Base-by-base conservation (phyloP, 345 rosid genomes). In the Clarkia xantiana region DNA sequence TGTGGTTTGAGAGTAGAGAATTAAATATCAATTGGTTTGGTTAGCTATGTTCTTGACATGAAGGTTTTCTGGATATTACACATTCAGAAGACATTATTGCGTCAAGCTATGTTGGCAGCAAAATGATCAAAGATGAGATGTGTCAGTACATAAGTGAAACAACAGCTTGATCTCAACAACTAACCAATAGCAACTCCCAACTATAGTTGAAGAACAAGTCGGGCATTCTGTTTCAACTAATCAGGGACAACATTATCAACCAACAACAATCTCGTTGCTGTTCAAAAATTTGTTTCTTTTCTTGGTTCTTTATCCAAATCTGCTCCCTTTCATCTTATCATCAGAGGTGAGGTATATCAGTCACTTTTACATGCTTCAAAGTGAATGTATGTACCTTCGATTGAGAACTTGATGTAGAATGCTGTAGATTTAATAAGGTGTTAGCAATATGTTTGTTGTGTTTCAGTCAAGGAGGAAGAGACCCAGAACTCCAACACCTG, bases 401-500 rank as follows among this genome's bases (percentile, higher is more conserved):
- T 29, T 29, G 9, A 29, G 36, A 29, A 29, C 36, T 29, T 29
- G 36, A 29, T 22, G 36, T 4, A 29, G 36, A 29, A 7, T 29
- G 36, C 8, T 5, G 4, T 29, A 29, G 7, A 29, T 29, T 29
- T 29, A 29, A 5, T 29, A 29, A 29, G 36, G 7, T 29, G 9
- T 3, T 29, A 29, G 36, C 36, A 29, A 60, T 56, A 52, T 54
- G 3, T 54, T 47, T 57, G 11, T 46, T 52, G n/a, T n/a, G 53
- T 75, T 75, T 69, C 94, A 91, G 96, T 91, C 98, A 41, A 74
- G 98, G 47, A 84, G 98, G 75, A 91, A 80, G 62, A 79, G 96
- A n/a, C 70, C 96, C 10, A 80, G 98, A 68, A 86, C 98, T 49
- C 98, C 98, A 42, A 91, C 98, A 14, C 96, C 98, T 10, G 98